Conservation (phyloP, 116 monocot species). For the Cymodocea nodosa region DNA sequence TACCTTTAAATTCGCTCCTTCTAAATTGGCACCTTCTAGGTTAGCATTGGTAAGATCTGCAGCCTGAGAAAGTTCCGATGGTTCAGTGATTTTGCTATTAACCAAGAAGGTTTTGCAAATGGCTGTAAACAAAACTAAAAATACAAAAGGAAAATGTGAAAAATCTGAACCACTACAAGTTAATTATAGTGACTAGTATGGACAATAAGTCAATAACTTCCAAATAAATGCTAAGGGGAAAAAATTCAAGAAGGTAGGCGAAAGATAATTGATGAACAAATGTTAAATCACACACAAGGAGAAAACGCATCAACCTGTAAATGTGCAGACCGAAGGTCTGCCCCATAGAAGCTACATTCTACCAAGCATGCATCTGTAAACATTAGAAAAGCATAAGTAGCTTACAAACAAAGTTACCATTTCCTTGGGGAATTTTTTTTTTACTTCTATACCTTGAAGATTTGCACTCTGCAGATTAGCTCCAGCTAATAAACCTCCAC, state of each 20-base stretch:
- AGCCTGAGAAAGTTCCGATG: conserved; percentile 31
- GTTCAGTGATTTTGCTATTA: background rate
- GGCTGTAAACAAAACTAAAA: too few relatives aligned
- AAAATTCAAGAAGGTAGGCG: too few relatives aligned
- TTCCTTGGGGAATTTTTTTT: background rate
- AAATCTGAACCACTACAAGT: background rate
- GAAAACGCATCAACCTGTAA: conserved; percentile 52
- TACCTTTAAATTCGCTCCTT: conserved; percentile 98
- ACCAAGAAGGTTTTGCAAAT: too few relatives aligned
- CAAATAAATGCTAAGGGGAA: background rate
- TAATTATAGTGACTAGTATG: background rate
- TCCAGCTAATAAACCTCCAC: conserved; percentile 56
- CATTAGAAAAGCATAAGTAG: background rate
- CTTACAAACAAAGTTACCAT: background rate
- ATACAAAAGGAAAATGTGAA: background rate
- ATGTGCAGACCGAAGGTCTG: conserved; percentile 95
- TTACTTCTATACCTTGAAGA: conserved; percentile 49
- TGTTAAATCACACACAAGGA: background rate
- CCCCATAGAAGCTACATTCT: conserved; percentile 55
- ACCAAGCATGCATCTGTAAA: conserved; percentile 82
- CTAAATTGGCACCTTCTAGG: conserved; percentile 80
- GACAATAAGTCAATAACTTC: background rate
- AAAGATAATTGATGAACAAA: too few relatives aligned
- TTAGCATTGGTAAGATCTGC: conserved; percentile 75
- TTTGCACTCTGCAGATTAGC: conserved; percentile 95